These are phyloP conservation scores for Trichoderma sp. DNA, from an alignment of 2,329 filamentous ascomycete genomes.

Conservation along the genomic window DNA sequence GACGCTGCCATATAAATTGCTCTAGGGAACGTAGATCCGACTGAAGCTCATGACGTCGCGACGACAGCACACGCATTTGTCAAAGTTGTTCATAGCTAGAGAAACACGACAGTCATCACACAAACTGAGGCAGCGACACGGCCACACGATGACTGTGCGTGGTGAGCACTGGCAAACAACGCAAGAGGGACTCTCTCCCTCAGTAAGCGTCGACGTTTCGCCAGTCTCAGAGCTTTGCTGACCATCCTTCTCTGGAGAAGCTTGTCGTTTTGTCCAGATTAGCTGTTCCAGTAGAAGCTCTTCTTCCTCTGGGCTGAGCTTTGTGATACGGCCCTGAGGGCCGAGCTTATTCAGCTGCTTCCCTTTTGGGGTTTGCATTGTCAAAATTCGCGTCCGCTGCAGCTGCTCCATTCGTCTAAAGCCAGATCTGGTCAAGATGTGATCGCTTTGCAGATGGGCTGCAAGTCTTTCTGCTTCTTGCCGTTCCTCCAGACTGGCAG, in stretches of 20 bases:
- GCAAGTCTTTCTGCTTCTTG: slow-evolving; percentile 81
- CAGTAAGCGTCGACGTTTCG: slow-evolving; percentile 56
- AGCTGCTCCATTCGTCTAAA: slow-evolving; percentile 69
- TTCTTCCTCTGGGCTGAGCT: slow-evolving; percentile 59
- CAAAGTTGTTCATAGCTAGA: slow-evolving; percentile 95
- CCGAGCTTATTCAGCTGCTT: slow-evolving; percentile 25
- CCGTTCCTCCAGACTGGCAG: slow-evolving; percentile 72
- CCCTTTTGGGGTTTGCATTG: slow-evolving; percentile 35
- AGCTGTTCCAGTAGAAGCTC: slow-evolving; percentile 62
- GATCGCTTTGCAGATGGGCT: slow-evolving; percentile 71
- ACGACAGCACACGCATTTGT: slow-evolving; percentile 92
- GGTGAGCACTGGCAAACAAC: slow-evolving; percentile 90
- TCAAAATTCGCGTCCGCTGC: slow-evolving; percentile 66
- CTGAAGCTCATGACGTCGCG: slow-evolving; percentile 87
- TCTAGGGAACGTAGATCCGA: slow-evolving; percentile 79
- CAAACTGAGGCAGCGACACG: slow-evolving; percentile 88
- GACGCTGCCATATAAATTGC: not conserved
- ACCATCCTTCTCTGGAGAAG: slow-evolving; percentile 23
- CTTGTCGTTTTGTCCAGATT: slow-evolving; percentile 53
- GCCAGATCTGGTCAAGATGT: slow-evolving; percentile 77
- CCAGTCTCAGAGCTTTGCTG: slow-evolving; percentile 1
- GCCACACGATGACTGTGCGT: slow-evolving; percentile 91
- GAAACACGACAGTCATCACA: slow-evolving; percentile 95
- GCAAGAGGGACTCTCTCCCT: slow-evolving; percentile 76
- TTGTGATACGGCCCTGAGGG: slow-evolving; percentile 35